phyloP scores from a whole-genome alignment of 2,329 filamentous ascomycete genomes.

The Plenodomus tracheiphilus region DNA sequence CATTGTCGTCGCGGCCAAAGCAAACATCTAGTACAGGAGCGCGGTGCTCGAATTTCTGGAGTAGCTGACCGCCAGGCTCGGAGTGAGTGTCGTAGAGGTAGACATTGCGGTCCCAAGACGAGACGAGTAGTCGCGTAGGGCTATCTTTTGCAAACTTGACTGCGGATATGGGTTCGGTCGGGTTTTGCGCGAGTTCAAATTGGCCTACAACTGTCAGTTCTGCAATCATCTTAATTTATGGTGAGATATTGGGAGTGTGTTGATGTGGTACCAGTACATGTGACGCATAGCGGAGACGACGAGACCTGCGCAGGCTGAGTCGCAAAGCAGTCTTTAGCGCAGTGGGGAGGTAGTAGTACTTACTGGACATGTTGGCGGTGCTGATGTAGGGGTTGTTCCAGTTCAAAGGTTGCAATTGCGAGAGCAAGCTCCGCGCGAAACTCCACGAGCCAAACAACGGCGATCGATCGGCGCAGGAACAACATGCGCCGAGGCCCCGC shows the following conservation, averaged over 20 bases:
- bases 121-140: conserved; percentile 78
- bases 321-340: not conserved
- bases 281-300: not conserved
- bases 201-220: conserved; percentile 51
- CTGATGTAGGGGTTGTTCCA: not conserved
- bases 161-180: conserved; percentile 83
- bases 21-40: conserved; percentile 90
- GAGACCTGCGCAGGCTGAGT: not conserved
- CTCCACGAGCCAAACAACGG: conserved; percentile 12
- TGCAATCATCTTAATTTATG: not conserved
- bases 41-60: conserved; percentile 76
- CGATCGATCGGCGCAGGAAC: conserved; percentile 9
- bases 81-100: conserved; percentile 81
- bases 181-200: conserved; percentile 81
- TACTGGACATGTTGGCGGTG: conserved; percentile 35
- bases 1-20: conserved; percentile 80
- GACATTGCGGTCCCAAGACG: conserved; percentile 91
- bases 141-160: conserved; percentile 80
- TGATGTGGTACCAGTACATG: not conserved
- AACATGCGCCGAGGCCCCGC: conserved; percentile 19
- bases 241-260: not conserved
- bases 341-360: not conserved
- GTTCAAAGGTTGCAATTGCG: conserved; percentile 3
- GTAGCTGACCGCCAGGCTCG: conserved; percentile 63
- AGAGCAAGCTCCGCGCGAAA: conserved; percentile 17